phyloP scores from a whole-genome alignment of 2,329 filamentous ascomycete species.

The Metarhizium guizhouense region DNA sequence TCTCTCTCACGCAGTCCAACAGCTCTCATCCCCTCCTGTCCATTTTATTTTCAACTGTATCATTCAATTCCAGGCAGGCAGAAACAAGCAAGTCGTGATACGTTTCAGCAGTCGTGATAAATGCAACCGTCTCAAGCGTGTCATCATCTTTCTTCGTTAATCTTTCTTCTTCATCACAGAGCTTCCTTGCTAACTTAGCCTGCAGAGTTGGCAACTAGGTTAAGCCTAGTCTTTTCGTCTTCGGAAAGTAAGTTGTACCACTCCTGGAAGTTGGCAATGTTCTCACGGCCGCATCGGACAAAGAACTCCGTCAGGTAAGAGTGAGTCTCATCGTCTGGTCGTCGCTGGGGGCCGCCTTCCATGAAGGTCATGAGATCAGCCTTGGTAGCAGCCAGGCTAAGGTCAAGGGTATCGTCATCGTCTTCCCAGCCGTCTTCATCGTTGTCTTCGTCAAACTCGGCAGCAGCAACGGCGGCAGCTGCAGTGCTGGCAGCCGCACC shows the following conservation, averaged over 20 bases:
- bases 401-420: conserved; percentile 64
- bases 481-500: conserved; percentile 51
- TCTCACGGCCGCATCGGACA: conserved; percentile 45
- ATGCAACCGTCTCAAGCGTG: background rate
- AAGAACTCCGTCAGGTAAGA: conserved; percentile 80
- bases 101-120: background rate
- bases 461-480: conserved; percentile 52
- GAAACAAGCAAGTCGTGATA: background rate
- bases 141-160: background rate
- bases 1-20: background rate
- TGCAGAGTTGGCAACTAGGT: conserved; percentile 33
- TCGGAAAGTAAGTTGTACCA: conserved; percentile 49
- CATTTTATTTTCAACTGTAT: background rate
- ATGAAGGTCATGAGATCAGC: conserved; percentile 73
- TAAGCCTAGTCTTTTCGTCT: conserved; percentile 47
- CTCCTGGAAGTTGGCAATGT: conserved; percentile 45
- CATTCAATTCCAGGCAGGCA: background rate
- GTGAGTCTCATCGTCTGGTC: conserved; percentile 85
- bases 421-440: conserved; percentile 89
- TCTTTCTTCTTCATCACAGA: background rate
- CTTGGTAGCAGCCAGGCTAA: conserved; percentile 60
- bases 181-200: background rate
- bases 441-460: conserved; percentile 52
- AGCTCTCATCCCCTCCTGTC: background rate
- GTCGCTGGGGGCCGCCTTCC: conserved; percentile 50